phyloP scores from a whole-genome alignment of 345 rosid genomes.

The Salix udensis region DNA sequence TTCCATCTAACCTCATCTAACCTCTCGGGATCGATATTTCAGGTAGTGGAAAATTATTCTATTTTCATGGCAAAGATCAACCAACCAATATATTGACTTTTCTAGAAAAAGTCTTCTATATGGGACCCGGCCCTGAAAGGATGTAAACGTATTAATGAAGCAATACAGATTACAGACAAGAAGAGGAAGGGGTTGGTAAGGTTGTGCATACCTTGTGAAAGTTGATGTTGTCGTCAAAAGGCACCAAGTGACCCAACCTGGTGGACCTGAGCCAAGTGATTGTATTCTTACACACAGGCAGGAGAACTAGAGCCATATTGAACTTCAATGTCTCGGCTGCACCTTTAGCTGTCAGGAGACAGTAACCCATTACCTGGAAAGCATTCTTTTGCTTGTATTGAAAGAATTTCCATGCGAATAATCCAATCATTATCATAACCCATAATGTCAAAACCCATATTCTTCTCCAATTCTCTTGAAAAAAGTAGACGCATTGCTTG shows the following conservation, averaged over 20 bases:
- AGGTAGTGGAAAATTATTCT: neutral
- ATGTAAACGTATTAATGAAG: conserved; percentile 32
- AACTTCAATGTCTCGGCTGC: conserved; percentile 92
- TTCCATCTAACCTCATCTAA: no score
- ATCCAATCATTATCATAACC: conserved; percentile 74
- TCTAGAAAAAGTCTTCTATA: conserved; percentile 8
- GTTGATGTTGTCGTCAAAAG: conserved; percentile 97
- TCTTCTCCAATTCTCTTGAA: conserved; percentile 89
- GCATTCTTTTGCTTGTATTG: conserved; percentile 75
- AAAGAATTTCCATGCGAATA: conserved; percentile 83
- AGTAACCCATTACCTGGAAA: conserved; percentile 79
- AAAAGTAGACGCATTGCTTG: conserved; percentile 46
- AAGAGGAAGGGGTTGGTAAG: neutral
- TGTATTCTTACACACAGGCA: conserved; percentile 93
- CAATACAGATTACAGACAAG: neutral
- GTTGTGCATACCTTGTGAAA: conserved; percentile 71
- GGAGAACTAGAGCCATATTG: conserved; percentile 94
- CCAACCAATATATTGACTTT: conserved; percentile 28
- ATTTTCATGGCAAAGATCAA: conserved; percentile 13
- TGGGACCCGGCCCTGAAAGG: conserved; percentile 45
- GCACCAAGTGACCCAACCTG: conserved; percentile 60
- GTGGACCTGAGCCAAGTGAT: conserved; percentile 96
- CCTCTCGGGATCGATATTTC: conserved; percentile 6
- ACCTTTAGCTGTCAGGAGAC: conserved; percentile 89
- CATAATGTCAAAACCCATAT: conserved; percentile 83